These are phyloP conservation scores for Marasmius tenuissimus DNA, from an alignment of 1,284 basidiomycete species.

Conservation along the genomic window DNA sequence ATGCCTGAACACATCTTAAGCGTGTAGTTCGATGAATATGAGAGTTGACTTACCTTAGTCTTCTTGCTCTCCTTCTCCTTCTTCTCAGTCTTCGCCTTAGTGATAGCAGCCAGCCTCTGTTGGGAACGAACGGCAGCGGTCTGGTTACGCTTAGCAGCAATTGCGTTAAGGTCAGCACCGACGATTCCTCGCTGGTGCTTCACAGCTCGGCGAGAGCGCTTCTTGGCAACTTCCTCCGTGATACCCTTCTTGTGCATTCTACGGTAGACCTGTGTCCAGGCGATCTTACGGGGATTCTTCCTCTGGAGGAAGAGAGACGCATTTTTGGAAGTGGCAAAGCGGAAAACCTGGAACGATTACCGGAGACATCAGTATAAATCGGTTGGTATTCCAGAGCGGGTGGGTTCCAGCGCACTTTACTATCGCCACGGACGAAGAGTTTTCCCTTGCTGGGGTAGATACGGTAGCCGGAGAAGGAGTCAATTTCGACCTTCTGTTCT, in stretches of 20 bases:
- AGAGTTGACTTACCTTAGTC: constrained; percentile 56
- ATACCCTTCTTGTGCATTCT: constrained; percentile 99
- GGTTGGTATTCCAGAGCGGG: not conserved
- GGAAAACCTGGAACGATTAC: constrained; percentile 73
- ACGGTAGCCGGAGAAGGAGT: constrained; percentile 93
- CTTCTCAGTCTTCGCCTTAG: constrained; percentile 93
- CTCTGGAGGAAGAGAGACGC: constrained; percentile 98
- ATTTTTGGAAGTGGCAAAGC: constrained; percentile 87
- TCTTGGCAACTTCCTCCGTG: constrained; percentile 99
- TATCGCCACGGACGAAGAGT: constrained; percentile 94
- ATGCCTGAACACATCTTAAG: constrained; percentile 20
- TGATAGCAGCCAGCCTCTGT: constrained; percentile 81
- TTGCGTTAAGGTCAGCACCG: constrained; percentile 91
- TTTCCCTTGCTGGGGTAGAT: constrained; percentile 97
- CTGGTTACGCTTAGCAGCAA: constrained; percentile 91
- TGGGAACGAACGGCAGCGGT: constrained; percentile 85
- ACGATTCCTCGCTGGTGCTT: constrained; percentile 99
- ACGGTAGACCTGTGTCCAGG: constrained; percentile 97
- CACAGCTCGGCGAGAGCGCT: constrained; percentile 94
- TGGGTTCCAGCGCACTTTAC: constrained; percentile 67
- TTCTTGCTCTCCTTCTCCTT: constrained; percentile 96
- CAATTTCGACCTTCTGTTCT: constrained; percentile 94
- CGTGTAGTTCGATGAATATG: not conserved
- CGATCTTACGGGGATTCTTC: constrained; percentile 99
- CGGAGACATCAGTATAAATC: constrained; percentile 3